Conservation (phyloP, 257 asterid species). For the Agastache rugosa region DNA sequence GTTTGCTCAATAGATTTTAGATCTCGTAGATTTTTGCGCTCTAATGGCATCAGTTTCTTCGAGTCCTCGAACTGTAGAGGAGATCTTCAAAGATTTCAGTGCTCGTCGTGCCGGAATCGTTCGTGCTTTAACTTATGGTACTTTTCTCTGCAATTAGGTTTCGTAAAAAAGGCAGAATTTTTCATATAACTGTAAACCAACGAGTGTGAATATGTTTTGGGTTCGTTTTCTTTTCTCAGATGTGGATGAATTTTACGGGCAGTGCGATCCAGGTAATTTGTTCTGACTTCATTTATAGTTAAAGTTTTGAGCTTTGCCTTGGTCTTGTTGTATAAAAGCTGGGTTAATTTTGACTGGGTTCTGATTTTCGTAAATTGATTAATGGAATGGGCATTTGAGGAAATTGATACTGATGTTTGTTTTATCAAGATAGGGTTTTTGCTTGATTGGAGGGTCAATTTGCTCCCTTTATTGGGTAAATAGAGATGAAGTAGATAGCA, state of each 20-base stretch:
- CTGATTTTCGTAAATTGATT: slow-evolving; percentile 13
- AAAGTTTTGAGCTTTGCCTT: slow-evolving; percentile 12
- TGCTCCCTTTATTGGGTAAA: neutral
- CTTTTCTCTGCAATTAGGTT: slow-evolving; percentile 6
- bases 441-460: neutral
- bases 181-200: neutral
- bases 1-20: slow-evolving; percentile 34
- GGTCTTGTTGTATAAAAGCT: neutral
- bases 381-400: slow-evolving; percentile 17
- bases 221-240: slow-evolving; percentile 49
- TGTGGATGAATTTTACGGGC: slow-evolving; percentile 88
- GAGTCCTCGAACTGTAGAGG: slow-evolving; percentile 77
- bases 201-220: slow-evolving; percentile 2
- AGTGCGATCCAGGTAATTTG: slow-evolving; percentile 94
- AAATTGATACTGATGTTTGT: slow-evolving; percentile 20
- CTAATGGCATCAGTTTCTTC: slow-evolving; percentile 62
- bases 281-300: slow-evolving; percentile 32
- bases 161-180: neutral
- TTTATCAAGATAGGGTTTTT: neutral
- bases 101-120: slow-evolving; percentile 74
- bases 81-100: slow-evolving; percentile 79
- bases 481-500: neutral
- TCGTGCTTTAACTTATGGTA: slow-evolving; percentile 81
- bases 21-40: slow-evolving; percentile 40
- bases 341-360: slow-evolving; percentile 27